phyloP scores from a whole-genome alignment of 495 filamentous ascomycete genomes.

The Neurospora sp. region DNA sequence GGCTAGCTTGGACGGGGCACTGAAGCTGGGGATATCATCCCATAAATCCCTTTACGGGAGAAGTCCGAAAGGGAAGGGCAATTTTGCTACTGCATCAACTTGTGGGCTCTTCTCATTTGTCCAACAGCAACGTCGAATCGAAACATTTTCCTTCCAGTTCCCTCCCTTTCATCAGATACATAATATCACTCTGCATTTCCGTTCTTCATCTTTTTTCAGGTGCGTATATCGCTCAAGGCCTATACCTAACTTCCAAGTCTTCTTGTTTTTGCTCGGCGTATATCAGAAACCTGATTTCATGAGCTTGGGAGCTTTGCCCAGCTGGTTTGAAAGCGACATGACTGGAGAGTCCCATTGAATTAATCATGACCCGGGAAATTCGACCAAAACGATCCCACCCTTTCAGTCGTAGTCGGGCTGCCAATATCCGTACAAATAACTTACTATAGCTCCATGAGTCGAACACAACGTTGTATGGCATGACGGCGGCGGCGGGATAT shows the following conservation, averaged over 20 bases:
- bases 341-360: not conserved
- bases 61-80: not conserved
- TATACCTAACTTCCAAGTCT: not conserved
- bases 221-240: not conserved
- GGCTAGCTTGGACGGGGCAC: not conserved
- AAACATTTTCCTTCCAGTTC: not conserved
- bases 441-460: not conserved
- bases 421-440: not conserved
- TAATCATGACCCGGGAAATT: not conserved
- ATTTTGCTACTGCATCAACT: not conserved
- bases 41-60: not conserved
- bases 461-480: not conserved
- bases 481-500: not conserved
- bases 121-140: not conserved
- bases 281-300: not conserved
- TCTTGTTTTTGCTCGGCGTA: not conserved
- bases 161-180: not conserved
- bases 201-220: not conserved
- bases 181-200: not conserved
- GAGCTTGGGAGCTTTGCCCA: not conserved
- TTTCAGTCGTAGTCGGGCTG: not conserved
- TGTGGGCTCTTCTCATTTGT: not conserved
- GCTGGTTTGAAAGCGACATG: not conserved
- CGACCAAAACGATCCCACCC: not conserved
- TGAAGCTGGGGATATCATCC: not conserved